Evolutionary conservation across 1,284 basidiomycete genomes (phyloP).

Genomic region (Rhodotorula sp.): DNA sequence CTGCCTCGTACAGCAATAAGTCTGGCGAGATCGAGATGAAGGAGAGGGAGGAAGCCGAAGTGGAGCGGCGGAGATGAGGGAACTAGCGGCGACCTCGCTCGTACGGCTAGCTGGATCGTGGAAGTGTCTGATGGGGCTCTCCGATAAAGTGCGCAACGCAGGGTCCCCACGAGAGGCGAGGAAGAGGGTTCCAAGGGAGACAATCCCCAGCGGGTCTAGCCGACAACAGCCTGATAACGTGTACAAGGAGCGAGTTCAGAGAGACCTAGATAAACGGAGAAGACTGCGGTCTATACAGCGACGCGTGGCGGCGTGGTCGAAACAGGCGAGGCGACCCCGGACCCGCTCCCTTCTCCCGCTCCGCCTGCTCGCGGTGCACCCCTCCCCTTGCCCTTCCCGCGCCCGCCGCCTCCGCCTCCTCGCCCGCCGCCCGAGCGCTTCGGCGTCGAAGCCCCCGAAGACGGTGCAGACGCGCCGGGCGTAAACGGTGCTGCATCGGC

Average conservation of each 20-base stretch:
- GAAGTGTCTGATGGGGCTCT: too few species aligned
- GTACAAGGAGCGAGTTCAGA: neutral
- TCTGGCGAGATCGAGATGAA: neutral
- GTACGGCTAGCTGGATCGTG: too few species aligned
- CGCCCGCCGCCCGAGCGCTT: slow-evolving; percentile 1
- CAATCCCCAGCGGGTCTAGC: too few species aligned
- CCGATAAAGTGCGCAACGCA: too few species aligned
- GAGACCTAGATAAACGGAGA: neutral
- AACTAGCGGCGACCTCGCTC: too few species aligned
- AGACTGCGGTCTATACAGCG: neutral
- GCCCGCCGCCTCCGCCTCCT: neutral
- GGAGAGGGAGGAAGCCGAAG: neutral
- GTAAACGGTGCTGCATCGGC: neutral
- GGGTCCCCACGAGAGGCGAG: too few species aligned
- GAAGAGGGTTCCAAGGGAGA: neutral
- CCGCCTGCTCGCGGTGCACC: neutral
- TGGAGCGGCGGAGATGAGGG: too few species aligned
- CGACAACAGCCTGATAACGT: neutral
- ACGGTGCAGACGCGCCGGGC: neutral
- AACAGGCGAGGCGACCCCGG: neutral
- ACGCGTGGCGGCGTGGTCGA: neutral
- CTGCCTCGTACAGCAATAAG: neutral
- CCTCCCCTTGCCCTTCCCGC: neutral
- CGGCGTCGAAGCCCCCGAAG: neutral
- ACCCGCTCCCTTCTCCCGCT: neutral